Base-by-base conservation (phyloP, 768 basidiomycete genomes). In the Trametes sanguinea region DNA sequence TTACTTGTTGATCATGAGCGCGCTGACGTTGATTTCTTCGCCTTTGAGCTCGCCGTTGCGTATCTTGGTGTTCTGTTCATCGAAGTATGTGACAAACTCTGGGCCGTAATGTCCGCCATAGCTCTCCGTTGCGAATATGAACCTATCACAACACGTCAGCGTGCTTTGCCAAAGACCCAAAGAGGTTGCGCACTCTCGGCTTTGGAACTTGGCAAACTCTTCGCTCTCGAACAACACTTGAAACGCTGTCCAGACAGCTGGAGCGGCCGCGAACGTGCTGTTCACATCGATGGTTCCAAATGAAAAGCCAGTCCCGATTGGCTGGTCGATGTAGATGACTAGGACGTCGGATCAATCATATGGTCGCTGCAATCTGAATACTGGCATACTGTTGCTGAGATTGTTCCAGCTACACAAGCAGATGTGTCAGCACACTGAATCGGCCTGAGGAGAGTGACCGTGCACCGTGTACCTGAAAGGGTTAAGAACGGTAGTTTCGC, bases 321-420 rank as follows among this genome's bases (percentile, higher is more conserved):
- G 87, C 67, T 88, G 86, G 69, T 88, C 86, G 35, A 88, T 84
- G 68, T 88, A 88, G 37, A 89, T 83, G 73, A 89, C 86, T 88
- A 53, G 7, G 1, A 54, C 51, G 51, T 11, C 35, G 27, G 48
- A 11, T 50, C 11, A 50, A 29, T 16, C 14, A 14, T 4, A 14
- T 27, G 9, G 2, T 8, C 11, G 27, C 11, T 9, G 46, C 51
- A 51, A 44, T 16, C 17, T 30, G 27, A 27, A 17, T 43, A 39
- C n/a, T 40, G 42, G 68, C 84, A 42, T 51, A 87, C 87, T 81
- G 63, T 89, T 89, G 74, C 82, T 86, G 54, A 84, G 67, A 55
- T 82, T 84, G 67, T 88, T 89, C 88, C 88, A 89, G 57, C 87
- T 85, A 45, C 32, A 63, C 17, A 50, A 47, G 17, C 6, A 3